Base-by-base conservation (phyloP, 2,329 filamentous ascomycete species). In the Pseudogymnoascus sp. region DNA sequence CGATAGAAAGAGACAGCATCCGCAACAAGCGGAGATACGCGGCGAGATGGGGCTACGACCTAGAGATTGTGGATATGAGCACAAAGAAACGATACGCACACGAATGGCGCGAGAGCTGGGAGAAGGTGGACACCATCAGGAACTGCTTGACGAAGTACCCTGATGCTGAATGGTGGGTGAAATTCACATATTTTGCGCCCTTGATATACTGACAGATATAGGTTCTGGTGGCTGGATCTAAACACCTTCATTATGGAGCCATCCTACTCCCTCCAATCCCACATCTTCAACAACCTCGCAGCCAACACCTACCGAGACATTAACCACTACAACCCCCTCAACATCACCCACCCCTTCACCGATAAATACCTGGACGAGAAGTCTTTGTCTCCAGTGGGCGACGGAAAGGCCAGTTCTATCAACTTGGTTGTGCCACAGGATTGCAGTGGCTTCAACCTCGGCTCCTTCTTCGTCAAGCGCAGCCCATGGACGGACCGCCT, bases 161-260 rank as follows among this genome's bases (percentile, higher is more conserved):
- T 28, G 82, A 96, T 65, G 94, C 93, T 34, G 93, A 99, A 78
- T 99, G 94, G 94, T 96, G 79, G 75, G 86, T 75, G 38, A 60
- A 4, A 38, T n/a, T n/a, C 18, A 14, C 47, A 12, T 28, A 35
- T 34, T 43, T 39, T 12, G 9, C 30, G 16, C 11, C 60, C 3
- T 18, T 5, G 25, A 59, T 35, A 35, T 64, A 32, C 67, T 77
- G 69, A 76, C 63, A 54, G n/a, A 60, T 41, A n/a, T 71, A 96
- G 92, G 92, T 94, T 99, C 70, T 99, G 94, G 94, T 99, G 94
- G 93, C 81, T 99, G 62, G 94, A 99, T 74, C 83, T 97, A 38
- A 96, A 96, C 76, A 99, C 94, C 2, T 95, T 93, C 75, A 87
- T 99, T 73, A 99, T 99, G 94, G 94, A 99, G 72, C 91, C 91